Evolutionary conservation across 2,329 filamentous ascomycete genomes (phyloP).

Genomic region (Canariomyces notabilis): DNA sequence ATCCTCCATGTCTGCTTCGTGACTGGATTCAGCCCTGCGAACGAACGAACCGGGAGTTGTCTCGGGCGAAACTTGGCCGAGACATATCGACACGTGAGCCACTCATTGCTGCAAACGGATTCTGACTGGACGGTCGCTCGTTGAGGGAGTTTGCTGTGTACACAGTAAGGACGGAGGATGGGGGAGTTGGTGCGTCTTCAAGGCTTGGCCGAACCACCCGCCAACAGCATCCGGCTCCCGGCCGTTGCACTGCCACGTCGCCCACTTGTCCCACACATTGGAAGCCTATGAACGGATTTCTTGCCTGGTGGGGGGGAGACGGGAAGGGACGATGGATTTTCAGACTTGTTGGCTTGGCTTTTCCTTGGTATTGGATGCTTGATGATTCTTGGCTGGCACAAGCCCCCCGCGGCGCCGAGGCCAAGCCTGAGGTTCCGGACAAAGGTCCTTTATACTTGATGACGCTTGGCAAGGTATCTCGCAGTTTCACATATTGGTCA

Average conservation of each 20-base stretch:
- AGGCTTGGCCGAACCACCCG: slow-evolving; percentile 8
- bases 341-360: slow-evolving; percentile 9
- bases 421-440: neutral
- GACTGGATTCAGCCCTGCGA: neutral
- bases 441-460: neutral
- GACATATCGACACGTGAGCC: no score
- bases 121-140: neutral
- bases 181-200: slow-evolving; percentile 1
- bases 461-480: neutral
- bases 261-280: neutral
- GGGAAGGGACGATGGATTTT: slow-evolving; percentile 5
- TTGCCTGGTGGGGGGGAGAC: neutral
- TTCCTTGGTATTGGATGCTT: slow-evolving; percentile 4
- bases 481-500: no score
- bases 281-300: neutral
- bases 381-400: slow-evolving; percentile 1
- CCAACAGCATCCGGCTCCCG: neutral
- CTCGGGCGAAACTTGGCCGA: no score
- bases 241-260: slow-evolving; percentile 12
- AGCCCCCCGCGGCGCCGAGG: neutral
- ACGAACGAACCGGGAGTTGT: neutral
- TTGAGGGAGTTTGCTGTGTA: neutral
- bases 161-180: no score
- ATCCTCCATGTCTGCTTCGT: neutral
- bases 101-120: neutral